Evolutionary conservation across 2,329 filamentous ascomycete genomes (phyloP).

Genomic region (Pleoardoris graminearum): DNA sequence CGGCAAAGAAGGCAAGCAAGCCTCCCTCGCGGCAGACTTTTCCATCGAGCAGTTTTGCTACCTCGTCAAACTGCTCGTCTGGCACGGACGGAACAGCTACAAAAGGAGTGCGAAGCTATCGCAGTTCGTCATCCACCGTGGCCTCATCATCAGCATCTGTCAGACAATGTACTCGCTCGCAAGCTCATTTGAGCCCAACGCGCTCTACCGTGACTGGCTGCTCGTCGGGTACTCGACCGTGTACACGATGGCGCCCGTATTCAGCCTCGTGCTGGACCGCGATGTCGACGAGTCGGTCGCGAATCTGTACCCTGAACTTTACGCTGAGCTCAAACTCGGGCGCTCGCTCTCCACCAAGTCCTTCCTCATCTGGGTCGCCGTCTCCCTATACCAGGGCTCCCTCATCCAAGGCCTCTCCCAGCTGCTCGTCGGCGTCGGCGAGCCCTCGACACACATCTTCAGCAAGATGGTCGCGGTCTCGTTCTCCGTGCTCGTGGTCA

Average conservation of each 20-base stretch:
- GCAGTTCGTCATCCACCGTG: slow-evolving; percentile 97
- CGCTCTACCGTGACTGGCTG: slow-evolving; percentile 91
- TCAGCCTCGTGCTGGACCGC: slow-evolving; percentile 90
- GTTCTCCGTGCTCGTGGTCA: slow-evolving; percentile 89
- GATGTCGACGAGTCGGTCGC: slow-evolving; percentile 94
- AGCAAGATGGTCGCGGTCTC: slow-evolving; percentile 79
- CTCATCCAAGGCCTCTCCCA: slow-evolving; percentile 96
- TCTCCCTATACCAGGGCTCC: slow-evolving; percentile 92
- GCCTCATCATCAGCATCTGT: slow-evolving; percentile 90
- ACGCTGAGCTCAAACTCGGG: slow-evolving; percentile 93
- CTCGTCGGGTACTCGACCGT: slow-evolving; percentile 95
- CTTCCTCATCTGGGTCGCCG: slow-evolving; percentile 95
- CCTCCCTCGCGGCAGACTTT: slow-evolving; percentile 93
- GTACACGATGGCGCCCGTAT: slow-evolving; percentile 91
- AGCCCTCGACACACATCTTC: slow-evolving; percentile 39
- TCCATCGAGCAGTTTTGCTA: slow-evolving; percentile 95
- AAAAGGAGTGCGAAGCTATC: slow-evolving; percentile 93
- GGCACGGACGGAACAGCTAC: slow-evolving; percentile 97
- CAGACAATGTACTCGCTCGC: slow-evolving; percentile 98
- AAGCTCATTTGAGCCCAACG: slow-evolving; percentile 87
- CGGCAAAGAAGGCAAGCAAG: slow-evolving; percentile 94
- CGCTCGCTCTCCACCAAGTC: slow-evolving; percentile 86
- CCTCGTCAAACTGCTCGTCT: slow-evolving; percentile 94
- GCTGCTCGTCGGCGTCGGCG: slow-evolving; percentile 74
- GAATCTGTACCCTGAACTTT: slow-evolving; percentile 94